Evolutionary conservation across 2,329 filamentous ascomycete species (phyloP).

Genomic region (Xylariaceae sp.): DNA sequence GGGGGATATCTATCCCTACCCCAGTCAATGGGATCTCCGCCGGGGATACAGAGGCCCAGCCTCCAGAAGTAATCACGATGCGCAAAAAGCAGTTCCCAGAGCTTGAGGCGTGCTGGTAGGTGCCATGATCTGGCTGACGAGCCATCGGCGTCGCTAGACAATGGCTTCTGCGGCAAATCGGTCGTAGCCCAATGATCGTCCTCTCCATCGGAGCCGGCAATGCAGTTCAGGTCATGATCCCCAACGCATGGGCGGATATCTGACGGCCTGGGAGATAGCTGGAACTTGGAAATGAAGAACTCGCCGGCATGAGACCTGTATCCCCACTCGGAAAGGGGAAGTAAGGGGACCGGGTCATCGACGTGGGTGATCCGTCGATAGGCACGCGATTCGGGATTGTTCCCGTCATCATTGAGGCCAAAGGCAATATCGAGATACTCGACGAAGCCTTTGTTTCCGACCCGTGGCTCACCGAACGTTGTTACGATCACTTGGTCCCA

Average conservation of each 20-base stretch:
- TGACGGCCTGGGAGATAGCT: constrained; percentile 59
- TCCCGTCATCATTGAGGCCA: constrained; percentile 34
- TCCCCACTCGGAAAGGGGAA: constrained; percentile 84
- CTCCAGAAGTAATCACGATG: constrained; percentile 98
- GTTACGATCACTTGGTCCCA: constrained; percentile 72
- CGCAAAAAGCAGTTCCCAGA: constrained; percentile 92
- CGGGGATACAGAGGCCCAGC: constrained; percentile 81
- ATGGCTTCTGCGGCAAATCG: constrained; percentile 22
- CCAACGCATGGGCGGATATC: constrained; percentile 72
- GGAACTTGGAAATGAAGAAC: constrained; percentile 71
- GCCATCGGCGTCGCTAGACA: constrained; percentile 22
- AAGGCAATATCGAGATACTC: constrained; percentile 53
- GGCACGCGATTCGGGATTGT: constrained; percentile 32
- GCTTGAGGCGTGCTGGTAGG: constrained; percentile 57
- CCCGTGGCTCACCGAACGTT: constrained; percentile 83
- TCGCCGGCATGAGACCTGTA: constrained; percentile 82
- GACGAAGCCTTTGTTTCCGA: constrained; percentile 54
- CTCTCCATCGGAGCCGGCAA: constrained; percentile 51
- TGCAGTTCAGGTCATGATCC: constrained; percentile 65
- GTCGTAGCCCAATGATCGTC: constrained; percentile 17
- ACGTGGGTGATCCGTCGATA: constrained; percentile 81
- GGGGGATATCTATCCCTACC: constrained; percentile 46
- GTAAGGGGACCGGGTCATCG: constrained; percentile 80
- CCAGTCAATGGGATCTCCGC: constrained; percentile 67
- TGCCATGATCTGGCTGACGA: constrained; percentile 46